Conservation (phyloP, 2,329 filamentous ascomycete genomes). For the Lizonia empirigonia region DNA sequence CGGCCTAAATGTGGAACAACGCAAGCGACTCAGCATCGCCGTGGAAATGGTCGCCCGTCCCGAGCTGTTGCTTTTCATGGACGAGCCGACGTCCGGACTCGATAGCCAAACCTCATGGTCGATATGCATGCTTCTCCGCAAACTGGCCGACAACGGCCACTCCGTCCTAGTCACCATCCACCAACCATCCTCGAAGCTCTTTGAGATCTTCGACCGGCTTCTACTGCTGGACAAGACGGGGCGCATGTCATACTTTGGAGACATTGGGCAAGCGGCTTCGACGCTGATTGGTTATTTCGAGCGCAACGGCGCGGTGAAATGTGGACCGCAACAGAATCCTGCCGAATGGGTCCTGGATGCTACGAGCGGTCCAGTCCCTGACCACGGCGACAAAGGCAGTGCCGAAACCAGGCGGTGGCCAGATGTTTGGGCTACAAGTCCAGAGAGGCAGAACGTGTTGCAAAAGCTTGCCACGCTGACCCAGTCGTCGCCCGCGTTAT, state of each 20-base stretch:
- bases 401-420: too few species aligned
- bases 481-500: too few species aligned
- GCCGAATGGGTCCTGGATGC: background rate
- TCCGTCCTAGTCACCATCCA: background rate
- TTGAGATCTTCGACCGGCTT: background rate
- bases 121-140: background rate
- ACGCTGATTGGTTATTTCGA: background rate
- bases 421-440: too few species aligned
- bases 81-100: background rate
- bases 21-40: background rate
- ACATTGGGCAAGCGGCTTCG: background rate
- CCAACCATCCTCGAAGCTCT: background rate
- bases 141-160: background rate
- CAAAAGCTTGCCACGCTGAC: too few species aligned
- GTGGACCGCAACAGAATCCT: background rate
- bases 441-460: too few species aligned
- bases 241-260: background rate
- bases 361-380: too few species aligned
- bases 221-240: background rate
- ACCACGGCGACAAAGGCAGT: too few species aligned
- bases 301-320: background rate
- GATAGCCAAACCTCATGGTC: background rate
- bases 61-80: background rate
- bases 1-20: constrained; percentile 17
- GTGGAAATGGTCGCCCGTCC: background rate